Evolutionary conservation across 495 filamentous ascomycete genomes (phyloP), one percentile per base, ranked within the genome.

Genomic region (Penicillium egyptiacum): DNA sequence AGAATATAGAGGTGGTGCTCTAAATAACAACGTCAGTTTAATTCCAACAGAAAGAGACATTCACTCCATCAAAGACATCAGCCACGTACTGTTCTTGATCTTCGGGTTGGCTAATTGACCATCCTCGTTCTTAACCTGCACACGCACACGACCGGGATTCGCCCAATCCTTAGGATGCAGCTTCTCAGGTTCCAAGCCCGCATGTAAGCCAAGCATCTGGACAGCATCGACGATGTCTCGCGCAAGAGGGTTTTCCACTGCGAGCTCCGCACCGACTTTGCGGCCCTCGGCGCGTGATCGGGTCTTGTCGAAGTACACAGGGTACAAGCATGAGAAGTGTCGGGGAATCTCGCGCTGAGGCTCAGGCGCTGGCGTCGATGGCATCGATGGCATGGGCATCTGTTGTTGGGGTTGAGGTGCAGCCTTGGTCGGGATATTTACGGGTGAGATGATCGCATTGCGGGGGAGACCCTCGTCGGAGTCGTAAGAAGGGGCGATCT

Each of bases 141-240:
- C 83, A 49, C 89, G 82, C 60, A 98, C 91, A 26, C 94, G 80
- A 0, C 94, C 94, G 12, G 94, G 94, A 75, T 98, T 98, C 33
- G 87, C 88, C 94, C 94, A 98, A 74, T 98, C 94, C 73, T 92
- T 92, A 0, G 94, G 94, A 75, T 98, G 94, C 44, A 86, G 78
- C 75, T 96, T 96, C 62, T 86, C 88, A 1, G 92, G 91, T 71
- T 98, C 94, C 70, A 96, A 87, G 5, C 92, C 87, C 30, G 86
- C 85, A 28, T 83, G 81, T 56, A 97, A 71, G 5, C 88, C 85
- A 41, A 97, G 77, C 56, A 73, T 72, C 19, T 86, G 84, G 64
- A 88, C 89, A 1, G 93, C 94, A 58, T 91, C 86, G 31, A 90
- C 89, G 67, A 98, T 92, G 61, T 93, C 91, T 52, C 90, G 79